These are phyloP conservation scores for Fusarium nygamai DNA, from an alignment of 2,329 filamentous ascomycete species.

Conservation along the genomic window DNA sequence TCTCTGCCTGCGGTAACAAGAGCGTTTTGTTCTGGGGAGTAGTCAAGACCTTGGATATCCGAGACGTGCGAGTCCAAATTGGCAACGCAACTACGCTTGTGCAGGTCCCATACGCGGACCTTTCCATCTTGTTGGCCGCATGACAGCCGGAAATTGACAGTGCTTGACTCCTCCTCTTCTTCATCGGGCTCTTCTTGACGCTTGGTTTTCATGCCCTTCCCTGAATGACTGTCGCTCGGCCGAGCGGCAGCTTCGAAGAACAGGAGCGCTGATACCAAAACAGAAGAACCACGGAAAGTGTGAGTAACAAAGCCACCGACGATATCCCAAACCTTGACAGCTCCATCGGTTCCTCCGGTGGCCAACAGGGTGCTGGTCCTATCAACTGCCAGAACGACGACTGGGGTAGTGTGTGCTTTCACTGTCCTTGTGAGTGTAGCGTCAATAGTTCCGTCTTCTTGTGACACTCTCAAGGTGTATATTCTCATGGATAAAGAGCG, in stretches of 20 bases:
- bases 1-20: conserved; percentile 89
- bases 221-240: conserved; percentile 43
- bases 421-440: conserved; percentile 79
- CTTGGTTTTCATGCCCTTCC: conserved; percentile 50
- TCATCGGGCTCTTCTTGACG: conserved; percentile 50
- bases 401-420: conserved; percentile 90
- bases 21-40: conserved; percentile 76
- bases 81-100: conserved; percentile 81
- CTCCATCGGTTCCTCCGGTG: conserved; percentile 91
- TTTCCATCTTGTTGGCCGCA: conserved; percentile 96
- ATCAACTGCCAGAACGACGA: conserved; percentile 87
- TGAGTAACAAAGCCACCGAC: conserved; percentile 90
- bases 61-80: conserved; percentile 93
- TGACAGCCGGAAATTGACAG: conserved; percentile 77
- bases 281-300: conserved; percentile 92
- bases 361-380: conserved; percentile 88
- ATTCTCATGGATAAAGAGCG: conserved; percentile 96
- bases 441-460: conserved; percentile 67
- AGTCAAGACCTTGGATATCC: conserved; percentile 89
- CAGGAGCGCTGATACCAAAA: conserved; percentile 87
- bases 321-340: conserved; percentile 98
- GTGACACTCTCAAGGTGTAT: conserved; percentile 74
- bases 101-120: conserved; percentile 89
- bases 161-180: conserved; percentile 55
- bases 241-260: conserved; percentile 82